Percentiles rank a stretch among this genome's conserved stretches.
phyloP scores from a whole-genome alignment of 352 stramenopile genomes.

The Peronosclerospora sorghi region DNA sequence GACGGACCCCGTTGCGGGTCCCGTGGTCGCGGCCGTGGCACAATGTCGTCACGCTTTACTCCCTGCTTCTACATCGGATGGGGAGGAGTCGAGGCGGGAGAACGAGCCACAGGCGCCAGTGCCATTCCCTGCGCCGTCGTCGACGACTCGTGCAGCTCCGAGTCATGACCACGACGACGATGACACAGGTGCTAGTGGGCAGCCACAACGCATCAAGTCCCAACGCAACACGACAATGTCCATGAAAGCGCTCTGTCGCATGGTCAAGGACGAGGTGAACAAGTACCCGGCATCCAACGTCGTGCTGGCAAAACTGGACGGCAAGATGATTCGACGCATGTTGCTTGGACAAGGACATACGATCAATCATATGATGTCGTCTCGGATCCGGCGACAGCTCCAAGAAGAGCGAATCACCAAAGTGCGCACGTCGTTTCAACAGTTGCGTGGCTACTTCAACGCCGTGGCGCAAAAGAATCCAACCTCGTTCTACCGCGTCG shows the following conservation, averaged over 20 bases:
- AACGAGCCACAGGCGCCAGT: background rate
- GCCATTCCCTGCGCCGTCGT: background rate
- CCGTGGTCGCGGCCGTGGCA: no score
- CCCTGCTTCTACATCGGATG: no score
- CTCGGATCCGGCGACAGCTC: slow-evolving; percentile 63
- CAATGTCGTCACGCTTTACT: no score
- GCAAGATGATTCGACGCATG: slow-evolving; percentile 62
- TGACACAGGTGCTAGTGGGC: background rate
- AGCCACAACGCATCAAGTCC: slow-evolving; percentile 8
- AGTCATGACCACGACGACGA: background rate
- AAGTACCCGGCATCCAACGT: slow-evolving; percentile 47
- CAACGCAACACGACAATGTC: slow-evolving; percentile 77
- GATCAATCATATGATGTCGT: slow-evolving; percentile 80
- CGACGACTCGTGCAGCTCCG: background rate
- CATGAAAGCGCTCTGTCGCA: slow-evolving; percentile 62
- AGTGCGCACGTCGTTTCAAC: slow-evolving; percentile 58
- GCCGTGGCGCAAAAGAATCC: slow-evolving; percentile 59
- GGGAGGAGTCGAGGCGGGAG: no score
- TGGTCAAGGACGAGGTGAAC: slow-evolving; percentile 58
- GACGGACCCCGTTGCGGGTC: no score
- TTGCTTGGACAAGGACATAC: slow-evolving; percentile 55
- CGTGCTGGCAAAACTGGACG: slow-evolving; percentile 59
- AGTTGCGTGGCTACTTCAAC: slow-evolving; percentile 48
- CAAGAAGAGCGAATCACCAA: slow-evolving; percentile 45
- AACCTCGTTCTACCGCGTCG: slow-evolving; percentile 40